These are phyloP conservation scores for Cytauxzoon felis DNA, from an alignment of 169 alveolate species.

Conservation along the genomic window DNA sequence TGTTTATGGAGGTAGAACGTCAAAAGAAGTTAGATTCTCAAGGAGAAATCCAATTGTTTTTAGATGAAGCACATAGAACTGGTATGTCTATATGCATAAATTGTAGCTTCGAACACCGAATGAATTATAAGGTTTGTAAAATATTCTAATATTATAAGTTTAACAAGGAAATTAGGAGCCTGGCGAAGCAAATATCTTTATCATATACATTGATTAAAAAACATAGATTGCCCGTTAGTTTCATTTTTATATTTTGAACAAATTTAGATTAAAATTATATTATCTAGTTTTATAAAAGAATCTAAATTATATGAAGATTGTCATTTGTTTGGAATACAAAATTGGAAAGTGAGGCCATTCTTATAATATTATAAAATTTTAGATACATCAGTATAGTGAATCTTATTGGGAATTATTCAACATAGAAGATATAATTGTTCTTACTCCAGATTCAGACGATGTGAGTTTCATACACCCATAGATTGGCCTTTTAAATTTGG, in stretches of 20 bases:
- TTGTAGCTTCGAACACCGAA: slow-evolving; percentile 33
- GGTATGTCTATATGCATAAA: slow-evolving; percentile 60
- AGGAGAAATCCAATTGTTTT: neutral
- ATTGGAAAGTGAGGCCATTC: slow-evolving; percentile 45
- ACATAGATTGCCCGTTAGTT: slow-evolving; percentile 23
- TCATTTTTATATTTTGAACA: too few species aligned
- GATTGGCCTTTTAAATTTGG: too few species aligned
- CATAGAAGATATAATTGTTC: slow-evolving; percentile 26
- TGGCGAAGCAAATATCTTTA: slow-evolving; percentile 50
- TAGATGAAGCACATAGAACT: slow-evolving; percentile 29
- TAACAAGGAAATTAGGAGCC: slow-evolving; percentile 42
- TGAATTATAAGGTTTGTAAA: slow-evolving; percentile 24
- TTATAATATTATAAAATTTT: neutral
- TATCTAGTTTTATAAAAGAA: slow-evolving; percentile 26
- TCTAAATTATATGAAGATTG: slow-evolving; percentile 9
- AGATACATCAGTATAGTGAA: slow-evolving; percentile 36
- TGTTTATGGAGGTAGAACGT: slow-evolving; percentile 5
- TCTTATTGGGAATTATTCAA: slow-evolving; percentile 53
- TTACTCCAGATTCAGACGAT: slow-evolving; percentile 58
- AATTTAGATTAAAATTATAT: slow-evolving; percentile 22
- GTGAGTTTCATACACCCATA: too few species aligned
- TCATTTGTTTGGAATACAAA: slow-evolving; percentile 23
- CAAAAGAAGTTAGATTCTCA: neutral
- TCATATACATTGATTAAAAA: slow-evolving; percentile 41
- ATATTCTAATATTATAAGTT: neutral